Conservation (phyloP, 306 rosid species). For the Lathyrus sativus region DNA sequence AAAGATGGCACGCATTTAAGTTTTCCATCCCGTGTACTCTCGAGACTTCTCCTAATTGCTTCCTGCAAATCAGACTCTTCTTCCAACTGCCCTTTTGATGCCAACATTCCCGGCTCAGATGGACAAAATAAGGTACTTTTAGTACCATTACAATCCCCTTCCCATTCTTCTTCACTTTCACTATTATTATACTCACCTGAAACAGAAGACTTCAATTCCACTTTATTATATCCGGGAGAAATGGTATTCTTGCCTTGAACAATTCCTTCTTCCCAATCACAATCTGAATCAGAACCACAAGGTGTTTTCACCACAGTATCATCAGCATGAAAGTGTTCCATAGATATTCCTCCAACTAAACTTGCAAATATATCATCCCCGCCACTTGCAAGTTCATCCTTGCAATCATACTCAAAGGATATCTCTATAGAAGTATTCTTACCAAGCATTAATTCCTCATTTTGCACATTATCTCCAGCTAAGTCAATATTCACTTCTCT, state of each 20-base stretch:
- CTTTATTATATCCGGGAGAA: conserved; percentile 38
- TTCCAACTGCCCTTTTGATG: conserved; percentile 68
- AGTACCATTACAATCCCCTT: conserved; percentile 58
- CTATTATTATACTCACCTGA: conserved; percentile 43
- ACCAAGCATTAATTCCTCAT: conserved; percentile 42
- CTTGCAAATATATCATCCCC: conserved; percentile 75
- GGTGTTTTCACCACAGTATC: conserved; percentile 40
- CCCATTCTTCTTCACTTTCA: conserved; percentile 85
- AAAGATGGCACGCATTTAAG: conserved; percentile 27
- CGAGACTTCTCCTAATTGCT: conserved; percentile 91
- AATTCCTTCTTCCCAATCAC: conserved; percentile 74
- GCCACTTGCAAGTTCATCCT: conserved; percentile 46
- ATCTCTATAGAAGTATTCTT: conserved; percentile 61
- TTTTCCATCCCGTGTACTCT: conserved; percentile 44
- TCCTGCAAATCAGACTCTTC: conserved; percentile 84
- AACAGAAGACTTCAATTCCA: conserved; percentile 35
- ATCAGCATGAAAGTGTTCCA: conserved; percentile 40
- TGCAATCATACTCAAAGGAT: conserved; percentile 60
- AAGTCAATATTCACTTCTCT: conserved; percentile 41
- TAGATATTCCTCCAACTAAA: conserved; percentile 67
- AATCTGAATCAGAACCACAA: conserved; percentile 57
- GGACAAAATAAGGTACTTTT: conserved; percentile 42
- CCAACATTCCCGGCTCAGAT: conserved; percentile 40
- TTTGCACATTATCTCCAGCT: conserved; percentile 40
- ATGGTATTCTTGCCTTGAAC: conserved; percentile 42